Percentiles rank a stretch among this genome's conserved stretches.
These are phyloP conservation scores for Phytophthora parvispora DNA, from an alignment of 352 stramenopile species.

Conservation along the genomic window DNA sequence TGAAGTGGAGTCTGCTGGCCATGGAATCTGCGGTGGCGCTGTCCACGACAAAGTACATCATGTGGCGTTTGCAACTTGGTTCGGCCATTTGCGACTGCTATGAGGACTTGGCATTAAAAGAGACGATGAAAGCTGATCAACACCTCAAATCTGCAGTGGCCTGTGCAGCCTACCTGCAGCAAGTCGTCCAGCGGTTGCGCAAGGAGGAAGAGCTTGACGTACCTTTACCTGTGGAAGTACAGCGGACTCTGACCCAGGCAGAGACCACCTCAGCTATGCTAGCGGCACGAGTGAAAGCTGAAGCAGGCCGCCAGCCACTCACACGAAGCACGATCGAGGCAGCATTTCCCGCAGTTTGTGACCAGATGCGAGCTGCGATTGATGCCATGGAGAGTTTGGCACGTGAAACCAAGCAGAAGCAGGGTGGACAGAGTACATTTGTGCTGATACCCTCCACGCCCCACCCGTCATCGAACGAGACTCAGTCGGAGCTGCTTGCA, in stretches of 20 bases:
- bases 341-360: slow-evolving; percentile 21
- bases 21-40: slow-evolving; percentile 66
- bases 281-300: slow-evolving; percentile 30
- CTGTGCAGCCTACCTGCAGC: slow-evolving; percentile 55
- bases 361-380: slow-evolving; percentile 52
- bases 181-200: slow-evolving; percentile 52
- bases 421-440: background rate
- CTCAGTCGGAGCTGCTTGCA: slow-evolving; percentile 37
- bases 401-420: slow-evolving; percentile 8
- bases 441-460: slow-evolving; percentile 6
- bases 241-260: slow-evolving; percentile 44
- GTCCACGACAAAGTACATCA: slow-evolving; percentile 70
- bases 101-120: slow-evolving; percentile 49
- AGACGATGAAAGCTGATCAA: slow-evolving; percentile 15
- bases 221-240: slow-evolving; percentile 56
- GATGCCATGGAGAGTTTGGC: slow-evolving; percentile 40
- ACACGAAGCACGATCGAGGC: slow-evolving; percentile 44
- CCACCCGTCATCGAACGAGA: background rate
- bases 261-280: slow-evolving; percentile 54
- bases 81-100: slow-evolving; percentile 68
- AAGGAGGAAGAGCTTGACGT: slow-evolving; percentile 86
- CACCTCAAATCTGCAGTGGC: slow-evolving; percentile 48
- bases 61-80: slow-evolving; percentile 75
- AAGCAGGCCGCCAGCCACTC: slow-evolving; percentile 23
- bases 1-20: slow-evolving; percentile 74